A percentile compares a stretch with the other conserved stretches of the same genome.
Evolutionary conservation across 2,329 filamentous ascomycete genomes (phyloP).

Genomic region (Beauveria pseudobassiana): DNA sequence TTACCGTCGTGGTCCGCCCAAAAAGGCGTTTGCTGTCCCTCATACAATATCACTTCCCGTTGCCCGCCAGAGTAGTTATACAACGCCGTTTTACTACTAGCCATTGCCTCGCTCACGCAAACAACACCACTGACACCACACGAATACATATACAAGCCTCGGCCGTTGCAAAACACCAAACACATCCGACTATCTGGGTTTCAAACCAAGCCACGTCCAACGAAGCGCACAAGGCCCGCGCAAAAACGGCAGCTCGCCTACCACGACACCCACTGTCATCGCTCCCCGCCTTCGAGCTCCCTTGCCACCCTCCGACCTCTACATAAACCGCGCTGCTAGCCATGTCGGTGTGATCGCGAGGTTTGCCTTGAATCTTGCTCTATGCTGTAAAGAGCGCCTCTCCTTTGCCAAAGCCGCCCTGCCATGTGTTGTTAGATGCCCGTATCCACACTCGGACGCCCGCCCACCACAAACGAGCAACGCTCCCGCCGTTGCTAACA

Average conservation of each 20-base stretch:
- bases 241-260: not conserved
- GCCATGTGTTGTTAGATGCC: not conserved
- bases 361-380: not conserved
- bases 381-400: slow-evolving; percentile 1
- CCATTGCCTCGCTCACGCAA: not conserved
- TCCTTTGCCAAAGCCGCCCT: not conserved
- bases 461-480: not conserved
- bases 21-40: not conserved
- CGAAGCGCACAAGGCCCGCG: not conserved
- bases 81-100: not conserved
- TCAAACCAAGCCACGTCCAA: not conserved
- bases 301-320: not conserved
- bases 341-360: not conserved
- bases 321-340: not conserved
- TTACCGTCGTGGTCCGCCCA: not conserved
- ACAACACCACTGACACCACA: not conserved
- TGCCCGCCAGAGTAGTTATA: not conserved
- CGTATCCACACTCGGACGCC: not conserved
- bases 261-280: not conserved
- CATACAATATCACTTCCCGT: not conserved
- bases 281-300: not conserved
- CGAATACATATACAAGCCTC: not conserved
- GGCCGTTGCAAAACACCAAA: not conserved
- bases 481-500: not conserved
- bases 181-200: not conserved